phyloP scores from a whole-genome alignment of 345 rosid species.

The Salix viminalis region DNA sequence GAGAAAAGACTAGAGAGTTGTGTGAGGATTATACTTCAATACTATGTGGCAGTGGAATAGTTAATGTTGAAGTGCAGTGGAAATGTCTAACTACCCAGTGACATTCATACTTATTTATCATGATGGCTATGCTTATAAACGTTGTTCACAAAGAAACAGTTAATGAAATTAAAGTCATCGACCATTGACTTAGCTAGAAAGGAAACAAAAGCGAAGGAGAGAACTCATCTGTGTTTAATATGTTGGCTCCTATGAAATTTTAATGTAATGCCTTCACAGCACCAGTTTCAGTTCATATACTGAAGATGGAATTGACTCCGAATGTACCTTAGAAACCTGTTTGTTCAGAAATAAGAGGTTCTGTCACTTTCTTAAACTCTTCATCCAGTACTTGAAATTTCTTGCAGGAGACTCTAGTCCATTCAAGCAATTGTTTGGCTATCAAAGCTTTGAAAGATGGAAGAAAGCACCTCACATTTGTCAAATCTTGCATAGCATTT shows the following conservation, averaged over 20 bases:
- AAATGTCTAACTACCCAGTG: no score
- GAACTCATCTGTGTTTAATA: not conserved
- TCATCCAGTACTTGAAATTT: slow-evolving; percentile 12
- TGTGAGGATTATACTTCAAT: not conserved
- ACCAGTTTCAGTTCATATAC: not conserved
- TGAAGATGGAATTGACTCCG: not conserved
- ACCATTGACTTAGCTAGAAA: not conserved
- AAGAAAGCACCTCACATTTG: slow-evolving; percentile 41
- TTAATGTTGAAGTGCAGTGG: not conserved
- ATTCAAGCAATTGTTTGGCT: slow-evolving; percentile 70
- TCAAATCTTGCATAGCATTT: slow-evolving; percentile 81
- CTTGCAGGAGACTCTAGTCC: slow-evolving; percentile 80
- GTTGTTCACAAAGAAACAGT: not conserved
- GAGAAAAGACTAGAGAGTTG: not conserved
- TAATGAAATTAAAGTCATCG: not conserved
- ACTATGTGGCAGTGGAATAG: not conserved
- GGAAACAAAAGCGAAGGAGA: not conserved
- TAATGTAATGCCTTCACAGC: not conserved
- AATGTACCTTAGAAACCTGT: not conserved
- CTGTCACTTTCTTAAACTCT: not conserved
- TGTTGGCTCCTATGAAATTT: not conserved
- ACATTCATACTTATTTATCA: not conserved
- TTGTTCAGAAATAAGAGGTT: not conserved
- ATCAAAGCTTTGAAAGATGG: slow-evolving; percentile 55
- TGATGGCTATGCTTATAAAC: not conserved